Percentiles rank a stretch among this genome's conserved stretches.
Evolutionary conservation across 2,329 filamentous ascomycete genomes (phyloP).

Genomic region (Epichloe sibirici): DNA sequence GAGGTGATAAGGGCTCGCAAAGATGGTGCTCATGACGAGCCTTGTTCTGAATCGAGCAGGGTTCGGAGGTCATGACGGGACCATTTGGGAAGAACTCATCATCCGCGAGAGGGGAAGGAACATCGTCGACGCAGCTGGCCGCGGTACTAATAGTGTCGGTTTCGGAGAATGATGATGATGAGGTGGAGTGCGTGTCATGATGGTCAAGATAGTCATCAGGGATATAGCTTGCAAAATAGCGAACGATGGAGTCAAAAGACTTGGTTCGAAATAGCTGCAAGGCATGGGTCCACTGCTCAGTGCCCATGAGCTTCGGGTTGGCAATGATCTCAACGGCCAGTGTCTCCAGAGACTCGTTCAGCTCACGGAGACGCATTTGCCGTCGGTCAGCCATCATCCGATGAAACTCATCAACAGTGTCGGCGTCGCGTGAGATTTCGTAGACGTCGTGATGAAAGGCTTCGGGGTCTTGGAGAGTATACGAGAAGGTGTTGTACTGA

Average conservation of each 20-base stretch:
- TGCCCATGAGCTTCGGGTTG: conserved; percentile 45
- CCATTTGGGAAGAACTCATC: conserved; percentile 22
- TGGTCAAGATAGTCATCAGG: conserved; percentile 35
- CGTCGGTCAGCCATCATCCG: conserved; percentile 40
- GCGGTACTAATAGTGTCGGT: conserved; percentile 25
- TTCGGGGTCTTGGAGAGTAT: conserved; percentile 44
- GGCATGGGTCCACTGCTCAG: conserved; percentile 45
- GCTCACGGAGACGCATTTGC: conserved; percentile 39
- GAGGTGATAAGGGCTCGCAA: conserved; percentile 23
- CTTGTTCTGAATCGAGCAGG: conserved; percentile 18
- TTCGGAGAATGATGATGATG: conserved; percentile 27
- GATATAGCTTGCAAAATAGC: conserved; percentile 48
- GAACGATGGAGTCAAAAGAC: conserved; percentile 47
- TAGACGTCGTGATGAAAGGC: conserved; percentile 50
- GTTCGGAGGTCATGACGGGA: conserved; percentile 33
- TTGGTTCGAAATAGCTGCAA: conserved; percentile 46
- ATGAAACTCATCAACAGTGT: conserved; percentile 41
- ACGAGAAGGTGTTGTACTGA: conserved; percentile 46
- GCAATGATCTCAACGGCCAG: conserved; percentile 49
- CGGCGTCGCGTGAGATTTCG: conserved; percentile 41
- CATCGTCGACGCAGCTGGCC: conserved; percentile 27
- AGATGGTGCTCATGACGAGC: conserved; percentile 8
- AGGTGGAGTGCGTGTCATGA: conserved; percentile 22
- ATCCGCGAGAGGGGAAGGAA: conserved; percentile 27
- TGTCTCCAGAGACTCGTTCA: conserved; percentile 43